phyloP scores from a whole-genome alignment of 1,139 yeast genomes.

The Protomyces lactucae-debilis region DNA sequence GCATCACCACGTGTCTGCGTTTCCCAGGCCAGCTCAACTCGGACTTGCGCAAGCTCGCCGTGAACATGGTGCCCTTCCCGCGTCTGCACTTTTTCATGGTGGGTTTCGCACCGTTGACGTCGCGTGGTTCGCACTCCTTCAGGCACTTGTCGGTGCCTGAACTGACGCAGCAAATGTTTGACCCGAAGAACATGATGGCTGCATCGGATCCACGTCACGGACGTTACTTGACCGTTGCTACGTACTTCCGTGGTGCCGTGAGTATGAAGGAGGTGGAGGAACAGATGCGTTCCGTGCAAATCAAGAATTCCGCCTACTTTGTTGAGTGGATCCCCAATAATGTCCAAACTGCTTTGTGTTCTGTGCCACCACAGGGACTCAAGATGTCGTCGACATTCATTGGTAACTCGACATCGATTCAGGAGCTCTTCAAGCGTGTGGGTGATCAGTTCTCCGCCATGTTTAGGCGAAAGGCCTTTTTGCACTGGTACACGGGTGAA shows the following conservation, averaged over 20 bases:
- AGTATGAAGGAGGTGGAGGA: slow-evolving; percentile 48
- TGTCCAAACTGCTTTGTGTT: slow-evolving; percentile 60
- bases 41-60: slow-evolving; percentile 47
- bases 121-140: slow-evolving; percentile 45
- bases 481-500: slow-evolving; percentile 48
- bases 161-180: slow-evolving; percentile 47
- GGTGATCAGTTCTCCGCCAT: slow-evolving; percentile 44
- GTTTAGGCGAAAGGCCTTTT: slow-evolving; percentile 47
- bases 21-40: slow-evolving; percentile 49
- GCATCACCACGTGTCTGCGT: slow-evolving; percentile 47
- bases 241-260: slow-evolving; percentile 47
- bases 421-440: slow-evolving; percentile 45
- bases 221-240: slow-evolving; percentile 45
- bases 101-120: slow-evolving; percentile 46
- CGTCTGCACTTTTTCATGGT: slow-evolving; percentile 48
- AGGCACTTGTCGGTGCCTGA: slow-evolving; percentile 45
- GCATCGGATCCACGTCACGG: slow-evolving; percentile 46
- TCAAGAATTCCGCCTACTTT: slow-evolving; percentile 42
- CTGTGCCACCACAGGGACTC: slow-evolving; percentile 44
- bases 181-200: slow-evolving; percentile 46
- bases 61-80: slow-evolving; percentile 48
- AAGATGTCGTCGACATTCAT: slow-evolving; percentile 46
- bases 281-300: slow-evolving; percentile 40
- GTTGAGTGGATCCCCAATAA: slow-evolving; percentile 98
- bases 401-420: slow-evolving; percentile 47